Percentiles rank a stretch among this genome's conserved stretches.
Evolutionary conservation across 2,329 filamentous ascomycete species (phyloP).

Genomic region (Trichoderma koningii): DNA sequence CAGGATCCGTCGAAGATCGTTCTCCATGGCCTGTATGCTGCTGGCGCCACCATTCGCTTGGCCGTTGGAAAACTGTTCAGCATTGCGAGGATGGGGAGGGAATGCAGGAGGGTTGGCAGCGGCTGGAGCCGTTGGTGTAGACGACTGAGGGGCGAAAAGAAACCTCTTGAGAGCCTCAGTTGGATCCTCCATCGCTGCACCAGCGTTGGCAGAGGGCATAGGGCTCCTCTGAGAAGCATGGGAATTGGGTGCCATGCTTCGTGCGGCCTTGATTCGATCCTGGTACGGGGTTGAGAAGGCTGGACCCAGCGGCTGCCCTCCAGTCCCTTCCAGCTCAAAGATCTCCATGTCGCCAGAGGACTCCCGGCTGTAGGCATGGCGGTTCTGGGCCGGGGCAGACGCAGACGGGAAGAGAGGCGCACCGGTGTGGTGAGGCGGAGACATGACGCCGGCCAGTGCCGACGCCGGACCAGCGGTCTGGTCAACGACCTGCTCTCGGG

Average conservation of each 20-base stretch:
- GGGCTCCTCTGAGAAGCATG: conserved; percentile 27
- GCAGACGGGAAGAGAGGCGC: conserved; percentile 31
- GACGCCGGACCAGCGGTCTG: conserved; percentile 50
- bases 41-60: conserved; percentile 28
- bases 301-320: conserved; percentile 59
- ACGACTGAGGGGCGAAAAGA: conserved; percentile 49
- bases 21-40: conserved; percentile 55
- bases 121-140: not conserved
- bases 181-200: conserved; percentile 36
- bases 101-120: conserved; percentile 17
- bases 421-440: conserved; percentile 46
- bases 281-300: conserved; percentile 69
- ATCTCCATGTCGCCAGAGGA: conserved; percentile 35
- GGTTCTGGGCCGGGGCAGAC: conserved; percentile 34
- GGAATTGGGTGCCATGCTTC: conserved; percentile 38
- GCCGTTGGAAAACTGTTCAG: conserved; percentile 2
- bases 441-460: conserved; percentile 52
- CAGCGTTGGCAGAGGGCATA: conserved; percentile 21
- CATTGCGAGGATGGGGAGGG: not conserved
- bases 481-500: conserved; percentile 57
- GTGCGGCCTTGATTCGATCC: conserved; percentile 61
- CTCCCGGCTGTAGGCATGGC: conserved; percentile 33
- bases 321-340: conserved; percentile 64
- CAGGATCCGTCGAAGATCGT: conserved; percentile 55
- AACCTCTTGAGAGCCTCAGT: conserved; percentile 60